Evolutionary conservation across 106 monocot genomes (phyloP), one percentile per base, ranked within the genome.

Genomic region (Dendrobium officinale): DNA sequence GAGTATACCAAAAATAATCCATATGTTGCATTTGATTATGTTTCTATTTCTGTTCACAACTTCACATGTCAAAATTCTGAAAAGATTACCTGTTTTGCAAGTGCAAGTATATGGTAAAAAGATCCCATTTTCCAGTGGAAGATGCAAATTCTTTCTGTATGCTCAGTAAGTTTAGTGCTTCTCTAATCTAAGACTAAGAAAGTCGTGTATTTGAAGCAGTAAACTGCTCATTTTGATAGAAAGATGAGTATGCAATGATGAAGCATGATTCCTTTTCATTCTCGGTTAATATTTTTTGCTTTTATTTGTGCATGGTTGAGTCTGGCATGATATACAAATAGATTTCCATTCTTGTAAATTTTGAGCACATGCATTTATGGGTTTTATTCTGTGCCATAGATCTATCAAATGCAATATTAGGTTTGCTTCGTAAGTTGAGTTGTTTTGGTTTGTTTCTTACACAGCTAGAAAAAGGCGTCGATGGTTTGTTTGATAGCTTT

Each of bases 401-500:
- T 17, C 33, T 5, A 33, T 9, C 43, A 33, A 31, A 77, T 54
- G 1, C 16, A 4, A 6, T 77, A 55, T 29, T 48, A 54, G 4
- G 19, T 51, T 31, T 77, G 4, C 49, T 51, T 9, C 17, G 9
- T 55, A 54, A 44, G 29, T 77, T 77, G 4, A 55, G 77, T 77
- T 55, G 22, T 77, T 54, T 80, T 70, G 2, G 26, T 59, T 78
- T 81, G 18, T 78, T 83, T 55, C 49, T 73, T 13, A 37, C 81
- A 22, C 91, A 99, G 99, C 84, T 99, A 42, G 99, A 99, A 86
- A 95, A 90, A 85, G 99, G 99, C 43, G 99, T 99, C 29, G 99
- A 99, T 95, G 99, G 99, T 49, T 82, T 99, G 67, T 95, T 93
- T 88, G 93, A 93, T 79, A 99, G 99, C 90, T 99, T 99, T 82